These are phyloP conservation scores for Suillus plorans DNA, from an alignment of 768 basidiomycete species.

Conservation along the genomic window DNA sequence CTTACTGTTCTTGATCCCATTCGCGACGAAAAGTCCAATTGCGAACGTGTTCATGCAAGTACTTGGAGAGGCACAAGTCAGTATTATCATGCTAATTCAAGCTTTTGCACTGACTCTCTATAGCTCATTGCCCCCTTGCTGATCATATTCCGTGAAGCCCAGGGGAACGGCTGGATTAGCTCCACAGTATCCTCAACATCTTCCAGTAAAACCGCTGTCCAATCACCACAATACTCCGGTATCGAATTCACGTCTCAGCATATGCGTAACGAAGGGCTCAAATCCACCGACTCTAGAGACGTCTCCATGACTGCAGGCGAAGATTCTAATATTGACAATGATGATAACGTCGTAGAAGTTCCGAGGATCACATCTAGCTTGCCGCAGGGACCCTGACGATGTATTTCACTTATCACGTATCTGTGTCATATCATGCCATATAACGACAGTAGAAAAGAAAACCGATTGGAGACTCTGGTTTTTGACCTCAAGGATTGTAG, in stretches of 20 bases:
- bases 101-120: not conserved
- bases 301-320: not conserved
- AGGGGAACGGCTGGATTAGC: constrained; percentile 37
- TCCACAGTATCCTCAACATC: constrained; percentile 9
- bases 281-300: not conserved
- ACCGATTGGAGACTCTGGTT: no score
- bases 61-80: constrained; percentile 34
- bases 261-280: not conserved
- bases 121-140: constrained; percentile 39
- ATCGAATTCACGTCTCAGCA: constrained; percentile 23
- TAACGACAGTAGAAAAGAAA: no score
- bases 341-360: not conserved
- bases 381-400: not conserved
- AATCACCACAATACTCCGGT: constrained; percentile 19
- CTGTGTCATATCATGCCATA: not conserved
- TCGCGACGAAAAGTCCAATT: constrained; percentile 17
- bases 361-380: not conserved
- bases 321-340: not conserved
- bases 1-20: constrained; percentile 29
- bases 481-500: no score
- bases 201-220: constrained; percentile 10
- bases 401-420: not conserved
- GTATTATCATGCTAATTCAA: not conserved
- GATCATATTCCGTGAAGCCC: constrained; percentile 39
- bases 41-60: constrained; percentile 36